Base-by-base conservation (phyloP, 2,329 filamentous ascomycete species). In the Cercospora sesami region DNA sequence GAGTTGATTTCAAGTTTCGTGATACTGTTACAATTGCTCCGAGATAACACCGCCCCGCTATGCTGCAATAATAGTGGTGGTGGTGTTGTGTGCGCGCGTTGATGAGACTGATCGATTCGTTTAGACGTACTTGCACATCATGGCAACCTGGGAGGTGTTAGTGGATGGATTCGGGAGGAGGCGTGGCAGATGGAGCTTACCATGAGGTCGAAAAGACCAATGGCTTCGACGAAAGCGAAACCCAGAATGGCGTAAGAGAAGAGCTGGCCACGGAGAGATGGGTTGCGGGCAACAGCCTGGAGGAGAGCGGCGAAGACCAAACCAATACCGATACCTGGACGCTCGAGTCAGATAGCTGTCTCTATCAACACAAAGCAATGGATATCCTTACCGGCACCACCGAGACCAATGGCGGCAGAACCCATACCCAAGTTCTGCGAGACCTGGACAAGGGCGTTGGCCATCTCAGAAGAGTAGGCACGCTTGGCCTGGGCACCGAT, bases 221-320 rank as follows among this genome's bases (percentile, higher is more conserved):
- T 93, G 85, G 92, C 92, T 84, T 95, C 92, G 84, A 94, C 92
- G 90, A 95, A 95, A 82, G 92, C 92, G 86, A 95, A 95, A 86
- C 92, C 92, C 81, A 95, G 86, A 91, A 95, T 94, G 88, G 92
- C 92, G 86, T 95, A 94, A 77, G 91, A 92, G 91, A 95, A 96
- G 81, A 96, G 92, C 89, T 96, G 93, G 83, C 92, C 92, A 86
- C 92, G 91, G 86, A 96, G 91, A 81, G 91, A 91, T 80, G 92
- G 92, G 91, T 96, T 96, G 86, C 92, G 92, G 86, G 92, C 91
- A 83, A 95, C 92, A 86, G 89, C 89, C 84, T 91, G 90, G 81
- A 96, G 87, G 82, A 96, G 91, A 80, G 91, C 90, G 81, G 91
- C 92, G 89, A 96, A 96, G 81, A 96, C 92, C 81, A 94, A 89